Conservation (phyloP, 768 basidiomycete species). For the Suillus plorans region DNA sequence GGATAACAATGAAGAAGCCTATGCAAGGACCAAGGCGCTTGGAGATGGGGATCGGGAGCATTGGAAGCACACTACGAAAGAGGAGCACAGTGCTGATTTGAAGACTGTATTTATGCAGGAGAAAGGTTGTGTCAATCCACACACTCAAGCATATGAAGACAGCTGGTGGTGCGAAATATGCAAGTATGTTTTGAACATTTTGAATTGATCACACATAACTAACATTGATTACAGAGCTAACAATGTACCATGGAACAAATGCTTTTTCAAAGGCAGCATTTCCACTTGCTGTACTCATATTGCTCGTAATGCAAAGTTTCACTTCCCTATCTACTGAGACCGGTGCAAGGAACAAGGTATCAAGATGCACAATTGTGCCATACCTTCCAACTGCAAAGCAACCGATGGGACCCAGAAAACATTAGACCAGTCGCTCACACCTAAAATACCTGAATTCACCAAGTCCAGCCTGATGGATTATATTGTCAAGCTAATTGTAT, state of each 20-base stretch:
- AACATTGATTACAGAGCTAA: background rate
- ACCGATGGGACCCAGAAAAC: background rate
- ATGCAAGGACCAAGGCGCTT: background rate
- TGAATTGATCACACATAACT: background rate
- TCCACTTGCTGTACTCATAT: background rate
- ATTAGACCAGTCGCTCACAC: background rate
- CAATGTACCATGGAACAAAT: background rate
- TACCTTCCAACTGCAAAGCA: background rate
- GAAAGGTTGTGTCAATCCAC: background rate
- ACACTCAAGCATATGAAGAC: background rate
- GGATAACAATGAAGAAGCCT: background rate
- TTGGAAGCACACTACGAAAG: background rate
- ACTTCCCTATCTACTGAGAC: background rate
- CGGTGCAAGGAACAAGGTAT: background rate
- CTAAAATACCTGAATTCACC: background rate
- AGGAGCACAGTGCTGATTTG: background rate
- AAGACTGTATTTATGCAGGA: background rate
- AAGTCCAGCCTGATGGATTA: background rate
- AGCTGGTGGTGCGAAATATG: background rate
- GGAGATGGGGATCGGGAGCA: background rate
- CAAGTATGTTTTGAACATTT: background rate
- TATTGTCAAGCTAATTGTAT: background rate
- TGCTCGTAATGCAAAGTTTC: background rate
- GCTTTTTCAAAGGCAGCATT: background rate
- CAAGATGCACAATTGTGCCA: background rate